A percentile compares a stretch with the other conserved stretches of the same genome.
Evolutionary conservation across 2,329 filamentous ascomycete genomes (phyloP).

Genomic region (Pezicula carpinea): DNA sequence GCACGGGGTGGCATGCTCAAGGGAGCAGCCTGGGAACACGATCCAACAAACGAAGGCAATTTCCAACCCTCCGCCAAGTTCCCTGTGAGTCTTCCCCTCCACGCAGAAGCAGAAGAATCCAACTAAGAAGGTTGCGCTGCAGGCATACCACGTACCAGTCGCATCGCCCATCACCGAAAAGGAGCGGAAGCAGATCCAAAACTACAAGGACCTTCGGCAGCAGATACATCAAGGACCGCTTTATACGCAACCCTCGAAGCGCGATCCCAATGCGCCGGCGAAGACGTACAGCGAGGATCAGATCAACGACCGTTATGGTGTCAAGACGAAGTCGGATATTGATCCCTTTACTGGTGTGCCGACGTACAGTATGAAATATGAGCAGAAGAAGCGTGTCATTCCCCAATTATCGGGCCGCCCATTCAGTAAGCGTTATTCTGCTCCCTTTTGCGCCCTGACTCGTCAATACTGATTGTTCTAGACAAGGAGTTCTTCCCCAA

Average conservation of each 20-base stretch:
- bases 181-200: slow-evolving; percentile 43
- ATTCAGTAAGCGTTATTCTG: slow-evolving; percentile 41
- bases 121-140: not conserved
- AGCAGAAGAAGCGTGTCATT: slow-evolving; percentile 48
- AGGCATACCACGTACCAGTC: slow-evolving; percentile 30
- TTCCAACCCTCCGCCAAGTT: slow-evolving; percentile 40
- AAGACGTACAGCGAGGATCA: slow-evolving; percentile 37
- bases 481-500: slow-evolving; percentile 54
- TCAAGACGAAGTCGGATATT: slow-evolving; percentile 37
- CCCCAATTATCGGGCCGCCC: slow-evolving; percentile 49
- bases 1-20: slow-evolving; percentile 20
- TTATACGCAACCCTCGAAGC: slow-evolving; percentile 35
- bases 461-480: slow-evolving; percentile 21
- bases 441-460: not conserved
- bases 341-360: slow-evolving; percentile 59
- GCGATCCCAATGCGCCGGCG: slow-evolving; percentile 29
- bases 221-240: slow-evolving; percentile 55
- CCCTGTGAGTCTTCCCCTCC: slow-evolving; percentile 32
- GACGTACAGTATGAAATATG: slow-evolving; percentile 54
- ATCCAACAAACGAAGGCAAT: slow-evolving; percentile 25
- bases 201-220: slow-evolving; percentile 47
- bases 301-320: slow-evolving; percentile 29
- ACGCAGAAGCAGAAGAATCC: too few relatives aligned
- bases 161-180: slow-evolving; percentile 33
- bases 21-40: slow-evolving; percentile 27